These are phyloP conservation scores for Jacaranda copaia DNA, from an alignment of 257 asterid genomes.

Conservation along the genomic window DNA sequence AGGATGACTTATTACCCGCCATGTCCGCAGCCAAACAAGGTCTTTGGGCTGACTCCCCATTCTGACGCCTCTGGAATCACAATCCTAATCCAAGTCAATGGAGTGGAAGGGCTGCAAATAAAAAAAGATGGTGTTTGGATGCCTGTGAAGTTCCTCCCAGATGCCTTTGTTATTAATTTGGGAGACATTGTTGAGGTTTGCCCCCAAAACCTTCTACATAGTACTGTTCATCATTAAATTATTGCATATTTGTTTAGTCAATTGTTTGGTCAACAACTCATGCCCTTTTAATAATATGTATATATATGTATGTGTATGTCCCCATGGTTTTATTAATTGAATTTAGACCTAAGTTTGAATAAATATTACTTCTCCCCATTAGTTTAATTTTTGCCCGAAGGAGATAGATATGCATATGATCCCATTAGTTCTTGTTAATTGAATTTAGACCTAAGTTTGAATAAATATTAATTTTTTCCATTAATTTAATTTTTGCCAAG, in stretches of 20 bases:
- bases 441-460: no score
- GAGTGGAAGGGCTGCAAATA: constrained; percentile 48
- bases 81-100: constrained; percentile 47
- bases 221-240: neutral
- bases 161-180: constrained; percentile 43
- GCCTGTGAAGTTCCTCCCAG: constrained; percentile 39
- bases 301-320: no score
- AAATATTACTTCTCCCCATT: no score
- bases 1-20: constrained; percentile 50
- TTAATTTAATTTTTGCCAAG: no score
- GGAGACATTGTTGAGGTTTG: constrained; percentile 50
- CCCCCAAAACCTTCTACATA: neutral
- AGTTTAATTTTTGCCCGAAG: no score
- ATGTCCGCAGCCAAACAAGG: constrained; percentile 36
- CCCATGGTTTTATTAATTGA: no score
- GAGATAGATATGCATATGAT: no score
- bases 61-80: constrained; percentile 44
- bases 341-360: no score
- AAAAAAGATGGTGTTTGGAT: constrained; percentile 50
- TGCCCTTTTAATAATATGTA: no score
- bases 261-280: neutral
- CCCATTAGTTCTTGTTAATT: no score
- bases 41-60: constrained; percentile 40
- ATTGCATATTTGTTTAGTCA: no score
- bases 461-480: no score